A percentile compares a stretch with the other conserved stretches of the same genome.
These are phyloP conservation scores for Vanrija pseudolonga DNA, from an alignment of 1,284 basidiomycete genomes.

Conservation along the genomic window DNA sequence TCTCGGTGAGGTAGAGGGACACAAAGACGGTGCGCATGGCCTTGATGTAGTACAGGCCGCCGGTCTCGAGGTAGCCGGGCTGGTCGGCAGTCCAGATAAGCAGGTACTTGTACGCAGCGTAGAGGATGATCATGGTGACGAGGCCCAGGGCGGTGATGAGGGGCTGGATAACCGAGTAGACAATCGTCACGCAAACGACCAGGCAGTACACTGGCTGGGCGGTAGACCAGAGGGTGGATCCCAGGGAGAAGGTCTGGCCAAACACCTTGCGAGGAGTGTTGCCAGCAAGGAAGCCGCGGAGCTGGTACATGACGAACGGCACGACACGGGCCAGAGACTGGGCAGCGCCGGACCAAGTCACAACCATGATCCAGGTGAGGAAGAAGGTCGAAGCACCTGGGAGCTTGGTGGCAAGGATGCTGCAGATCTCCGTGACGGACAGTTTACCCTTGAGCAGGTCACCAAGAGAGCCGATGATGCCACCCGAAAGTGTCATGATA, in stretches of 20 bases:
- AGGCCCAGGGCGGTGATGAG: conserved; percentile 41
- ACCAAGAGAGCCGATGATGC: conserved; percentile 67
- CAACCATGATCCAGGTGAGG: conserved; percentile 63
- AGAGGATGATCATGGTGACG: conserved; percentile 41
- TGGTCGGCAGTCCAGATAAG: conserved; percentile 48
- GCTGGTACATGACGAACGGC: conserved; percentile 73
- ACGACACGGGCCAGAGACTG: conserved; percentile 76
- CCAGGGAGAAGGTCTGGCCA: conserved; percentile 41
- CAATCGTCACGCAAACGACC: conserved; percentile 42
- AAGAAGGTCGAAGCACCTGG: conserved; percentile 90
- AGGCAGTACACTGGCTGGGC: conserved; percentile 43
- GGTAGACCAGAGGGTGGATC: conserved; percentile 36
- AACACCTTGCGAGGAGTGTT: conserved; percentile 72
- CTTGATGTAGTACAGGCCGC: conserved; percentile 49
- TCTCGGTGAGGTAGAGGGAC: conserved; percentile 43
- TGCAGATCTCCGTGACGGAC: conserved; percentile 60
- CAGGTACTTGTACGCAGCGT: conserved; percentile 48
- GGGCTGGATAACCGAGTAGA: conserved; percentile 50
- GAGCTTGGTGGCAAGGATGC: conserved; percentile 66
- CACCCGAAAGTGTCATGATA: conserved; percentile 75
- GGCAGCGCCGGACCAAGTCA: conserved; percentile 65
- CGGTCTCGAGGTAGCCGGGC: conserved; percentile 45
- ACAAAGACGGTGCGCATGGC: conserved; percentile 48
- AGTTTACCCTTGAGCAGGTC: conserved; percentile 54
- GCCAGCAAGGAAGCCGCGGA: conserved; percentile 77